Evolutionary conservation across 2,329 filamentous ascomycete genomes (phyloP).

Genomic region (Cladophialophora carrionii): DNA sequence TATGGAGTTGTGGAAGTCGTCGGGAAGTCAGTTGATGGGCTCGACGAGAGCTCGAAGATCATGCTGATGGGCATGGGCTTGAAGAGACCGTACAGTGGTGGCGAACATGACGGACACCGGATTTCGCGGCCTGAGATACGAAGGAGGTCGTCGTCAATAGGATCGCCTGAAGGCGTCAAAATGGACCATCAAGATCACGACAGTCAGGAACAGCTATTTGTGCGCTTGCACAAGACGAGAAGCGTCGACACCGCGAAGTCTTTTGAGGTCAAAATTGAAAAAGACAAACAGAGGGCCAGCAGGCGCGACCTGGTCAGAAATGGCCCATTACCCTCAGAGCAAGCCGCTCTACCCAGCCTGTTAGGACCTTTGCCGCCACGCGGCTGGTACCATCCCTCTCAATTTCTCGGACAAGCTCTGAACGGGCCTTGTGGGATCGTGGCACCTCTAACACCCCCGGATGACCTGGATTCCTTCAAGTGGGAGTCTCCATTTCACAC

Average conservation of each 20-base stretch:
- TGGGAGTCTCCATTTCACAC: conserved; percentile 28
- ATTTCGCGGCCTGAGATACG: conserved; percentile 4
- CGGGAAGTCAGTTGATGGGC: conserved; percentile 14
- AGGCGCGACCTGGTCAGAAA: neutral
- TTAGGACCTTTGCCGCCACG: conserved; percentile 17
- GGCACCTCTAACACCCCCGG: conserved; percentile 35
- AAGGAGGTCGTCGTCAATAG: conserved; percentile 29
- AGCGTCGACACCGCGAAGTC: conserved; percentile 4
- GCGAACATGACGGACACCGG: conserved; percentile 4
- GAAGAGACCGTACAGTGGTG: conserved; percentile 22
- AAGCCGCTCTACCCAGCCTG: conserved; percentile 3
- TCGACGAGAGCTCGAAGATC: conserved; percentile 11
- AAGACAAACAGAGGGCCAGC: neutral
- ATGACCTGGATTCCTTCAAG: conserved; percentile 41
- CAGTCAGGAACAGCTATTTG: neutral
- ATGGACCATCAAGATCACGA: conserved; percentile 1
- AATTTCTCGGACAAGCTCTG: conserved; percentile 15
- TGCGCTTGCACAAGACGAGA: conserved; percentile 16
- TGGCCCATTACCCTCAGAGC: neutral
- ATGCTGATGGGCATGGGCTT: conserved; percentile 18
- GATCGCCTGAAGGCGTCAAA: conserved; percentile 20
- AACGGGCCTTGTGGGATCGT: conserved; percentile 25
- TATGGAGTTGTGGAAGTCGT: conserved; percentile 19
- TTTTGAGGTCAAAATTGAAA: neutral
- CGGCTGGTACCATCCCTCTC: conserved; percentile 20